phyloP scores from a whole-genome alignment of 2,329 filamentous ascomycete species.

The Arthrobotrys entomopaga region DNA sequence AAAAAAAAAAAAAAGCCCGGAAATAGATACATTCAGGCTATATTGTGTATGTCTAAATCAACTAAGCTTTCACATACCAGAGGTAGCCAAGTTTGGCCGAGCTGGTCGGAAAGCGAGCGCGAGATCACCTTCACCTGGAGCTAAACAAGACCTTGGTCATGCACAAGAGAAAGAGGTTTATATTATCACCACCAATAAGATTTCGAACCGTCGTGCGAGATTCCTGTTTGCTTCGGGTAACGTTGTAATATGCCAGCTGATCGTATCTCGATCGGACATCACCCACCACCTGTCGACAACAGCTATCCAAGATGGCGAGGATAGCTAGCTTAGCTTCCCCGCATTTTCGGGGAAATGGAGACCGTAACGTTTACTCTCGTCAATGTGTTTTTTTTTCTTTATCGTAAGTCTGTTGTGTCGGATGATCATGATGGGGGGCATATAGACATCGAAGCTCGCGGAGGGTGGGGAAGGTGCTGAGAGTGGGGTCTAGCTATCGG shows the following conservation, averaged over 20 bases:
- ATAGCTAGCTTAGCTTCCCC: constrained; percentile 24
- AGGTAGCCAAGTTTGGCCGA: no score
- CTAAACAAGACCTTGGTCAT: constrained; percentile 47
- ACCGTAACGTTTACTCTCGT: no score
- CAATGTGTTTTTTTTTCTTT: no score
- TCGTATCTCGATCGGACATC: constrained; percentile 2
- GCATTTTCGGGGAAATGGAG: constrained; percentile 9
- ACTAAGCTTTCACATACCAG: constrained; percentile 38
- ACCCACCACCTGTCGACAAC: constrained; percentile 1
- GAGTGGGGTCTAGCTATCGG: no score
- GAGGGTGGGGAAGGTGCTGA: no score
- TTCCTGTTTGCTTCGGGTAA: no score
- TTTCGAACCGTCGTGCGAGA: background rate
- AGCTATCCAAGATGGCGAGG: background rate
- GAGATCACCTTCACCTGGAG: constrained; percentile 33
- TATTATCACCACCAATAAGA: constrained; percentile 50
- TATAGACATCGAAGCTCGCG: no score
- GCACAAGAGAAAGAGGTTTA: constrained; percentile 20
- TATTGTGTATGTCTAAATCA: constrained; percentile 9
- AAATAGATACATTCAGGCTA: constrained; percentile 35
- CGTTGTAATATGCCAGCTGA: no score
- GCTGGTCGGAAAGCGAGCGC: background rate
- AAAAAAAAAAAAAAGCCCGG: no score
- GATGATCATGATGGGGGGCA: no score
- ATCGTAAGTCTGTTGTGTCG: no score